Evolutionary conservation across 2,329 filamentous ascomycete species (phyloP), one percentile per base, ranked within the genome.

Genomic region (Talaromyces albobiverticillius): DNA sequence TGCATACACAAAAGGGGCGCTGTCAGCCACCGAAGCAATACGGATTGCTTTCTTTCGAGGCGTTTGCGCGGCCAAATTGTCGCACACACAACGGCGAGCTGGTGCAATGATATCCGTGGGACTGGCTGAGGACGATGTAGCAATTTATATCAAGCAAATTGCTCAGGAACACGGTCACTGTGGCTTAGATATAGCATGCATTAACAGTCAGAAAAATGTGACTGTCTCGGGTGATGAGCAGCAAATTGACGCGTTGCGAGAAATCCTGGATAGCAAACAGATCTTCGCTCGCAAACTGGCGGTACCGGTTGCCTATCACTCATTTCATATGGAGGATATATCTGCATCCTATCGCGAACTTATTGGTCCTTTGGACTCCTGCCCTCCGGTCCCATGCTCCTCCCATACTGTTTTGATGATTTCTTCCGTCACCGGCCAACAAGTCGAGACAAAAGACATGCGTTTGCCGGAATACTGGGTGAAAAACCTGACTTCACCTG

Each of bases 1-100:
- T 0, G 76, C 72, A 0, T 80, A 76, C 48, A 73, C 75, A 1
- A 70, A 75, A 0, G 76, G 75, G 0, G 61, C 67, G 4, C 53
- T 80, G 8, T 62, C 64, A 0, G 64, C 62, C 3, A 41, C 58
- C 3, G 68, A 72, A 6, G 74, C 74, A 4, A 70, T 77, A 5
- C 58, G 60, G 1, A 61, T 70, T 11, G 71, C 73, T 1, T 77
- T 73, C 58, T 71, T 70, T 51, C 68, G 75, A 2, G 72, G 74
- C 1, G 46, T 61, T 2, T 23, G 57, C 42, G 41, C 55, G 5
- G 29, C 54, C 13, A 51, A 42, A 29, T 13, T 49, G 31, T 20
- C 23, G 5, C 16, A 26, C 2, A 49, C 32, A n/a, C 31, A 25
- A 22, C 2, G 26, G 18, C 46, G 20, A 5, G 4, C n/a, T 25